Base-by-base conservation (phyloP, 2,329 filamentous ascomycete species). In the Aspergillus nomiae region DNA sequence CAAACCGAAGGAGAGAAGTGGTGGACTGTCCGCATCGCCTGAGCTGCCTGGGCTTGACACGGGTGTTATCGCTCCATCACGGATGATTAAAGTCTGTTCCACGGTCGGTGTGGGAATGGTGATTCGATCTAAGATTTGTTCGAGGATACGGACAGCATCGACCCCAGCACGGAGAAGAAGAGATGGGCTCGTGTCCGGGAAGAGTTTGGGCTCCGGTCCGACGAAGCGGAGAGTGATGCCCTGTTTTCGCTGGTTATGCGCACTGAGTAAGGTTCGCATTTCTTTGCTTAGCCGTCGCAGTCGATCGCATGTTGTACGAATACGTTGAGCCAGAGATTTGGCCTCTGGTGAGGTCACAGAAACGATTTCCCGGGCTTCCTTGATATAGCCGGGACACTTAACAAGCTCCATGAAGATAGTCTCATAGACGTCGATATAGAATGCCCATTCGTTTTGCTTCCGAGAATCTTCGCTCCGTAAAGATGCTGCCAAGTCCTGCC, bases 391-490 rank as follows among this genome's bases (percentile, higher is more conserved):
- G 5, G 70, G 70, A 6, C 70, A 59, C 51, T 69, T 70, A 21
- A 65, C 67, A 16, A 71, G 63, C 55, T 70, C 69, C 56, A 68
- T 66, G 50, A 72, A 71, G 24, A 71, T 65, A 2, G 67, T 64
- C 45, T 72, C 70, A 45, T 69, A 68, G 14, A 71, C 51, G 38
- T 72, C 70, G 43, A 71, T 70, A 41, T 71, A 69, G 21, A 68
- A 62, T 6, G 64, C 67, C 21, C 68, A 63, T 12, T 66, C 66
- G 4, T 66, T 59, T 7, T 64, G 66, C 43, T 65, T 63, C 10
- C 60, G 48, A 63, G 70, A 70, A 54, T 72, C 69, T 24, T 77
- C 73, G 21, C 64, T 45, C n/a, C 74, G 68, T 21, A 76, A 68
- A 32, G 71, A 62, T 26, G 67, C 63, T 24, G 73, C 68, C 56